Evolutionary conservation across 441 rosid genomes (phyloP), one percentile per base, ranked within the genome.

Genomic region (Theobroma grandiflorum): DNA sequence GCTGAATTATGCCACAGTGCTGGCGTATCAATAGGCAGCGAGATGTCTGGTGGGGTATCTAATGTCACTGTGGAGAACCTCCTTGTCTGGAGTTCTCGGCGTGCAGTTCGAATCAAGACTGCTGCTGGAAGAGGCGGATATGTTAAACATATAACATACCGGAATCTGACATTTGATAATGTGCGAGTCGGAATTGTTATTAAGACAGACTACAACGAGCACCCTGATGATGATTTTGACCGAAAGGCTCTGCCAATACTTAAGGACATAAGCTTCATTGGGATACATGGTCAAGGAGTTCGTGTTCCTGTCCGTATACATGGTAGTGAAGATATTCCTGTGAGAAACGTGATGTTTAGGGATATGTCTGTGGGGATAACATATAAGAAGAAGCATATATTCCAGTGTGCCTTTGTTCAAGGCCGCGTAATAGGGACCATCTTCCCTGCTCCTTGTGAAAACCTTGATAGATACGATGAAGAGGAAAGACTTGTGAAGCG

Each of bases 11-110:
- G 81, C 20, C 80, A 83, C 90, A 96, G 97, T 82, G 99, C 98
- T 8, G 99, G 99, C 33, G 71, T 97, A 81, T 97, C 97, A 26
- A 95, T 95, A 33, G 99, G 98, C 84, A 95, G 99, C 62, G 99
- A 95, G 88, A 95, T 97, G 97, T 97, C 95, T 0, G 98, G 99
- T 33, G 98, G 99, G 16, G 97, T 97, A 80, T 91, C 95, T n/a
- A 92, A 94, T 55, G 92, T 94, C 67, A 97, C 91, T 0, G 89
- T 94, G 43, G 97, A 97, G 83, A 95, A 95, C 69, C 82, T 95
- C 75, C 87, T 84, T 8, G 90, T 95, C 4, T 95, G 99, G 98
- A 89, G 87, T 85, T 97, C 99, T 45, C 86, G 98, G 74, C 97
- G 95, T 2, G 99, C 94, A 10, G 90, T 95, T 84, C 86, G 98